Percentiles rank a stretch among this genome's conserved stretches.
Conservation (phyloP, 2,329 filamentous ascomycete genomes). For the Aphanoascus verrucosus region DNA sequence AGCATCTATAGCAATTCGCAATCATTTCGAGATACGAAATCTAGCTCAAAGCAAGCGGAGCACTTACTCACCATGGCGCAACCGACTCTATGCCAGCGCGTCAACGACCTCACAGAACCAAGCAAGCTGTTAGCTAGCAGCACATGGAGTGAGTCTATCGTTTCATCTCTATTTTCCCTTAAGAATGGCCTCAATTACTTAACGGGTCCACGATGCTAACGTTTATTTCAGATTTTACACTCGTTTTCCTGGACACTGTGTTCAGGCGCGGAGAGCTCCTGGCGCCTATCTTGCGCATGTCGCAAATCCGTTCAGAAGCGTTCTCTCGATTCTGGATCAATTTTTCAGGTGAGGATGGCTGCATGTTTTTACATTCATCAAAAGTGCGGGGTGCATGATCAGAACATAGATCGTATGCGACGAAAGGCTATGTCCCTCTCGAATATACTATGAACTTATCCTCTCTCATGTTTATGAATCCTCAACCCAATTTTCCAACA, state of each 20-base stretch:
- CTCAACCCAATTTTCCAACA: too few relatives aligned
- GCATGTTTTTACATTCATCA: neutral
- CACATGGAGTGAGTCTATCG: constrained; percentile 13
- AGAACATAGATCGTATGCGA: neutral
- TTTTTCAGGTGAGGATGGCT: constrained; percentile 24
- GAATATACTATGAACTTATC: neutral
- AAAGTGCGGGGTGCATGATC: neutral
- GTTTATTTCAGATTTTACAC: constrained; percentile 23
- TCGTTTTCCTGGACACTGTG: constrained; percentile 25
- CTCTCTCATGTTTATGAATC: too few relatives aligned
- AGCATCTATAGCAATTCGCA: too few relatives aligned
- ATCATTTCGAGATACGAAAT: too few relatives aligned
- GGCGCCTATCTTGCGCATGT: constrained; percentile 25
- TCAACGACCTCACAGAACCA: constrained; percentile 12
- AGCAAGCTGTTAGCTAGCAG: constrained; percentile 11
- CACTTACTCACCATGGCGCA: neutral
- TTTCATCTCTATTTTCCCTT: constrained; percentile 1
- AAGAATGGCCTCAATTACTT: neutral
- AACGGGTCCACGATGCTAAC: neutral
- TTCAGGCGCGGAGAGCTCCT: constrained; percentile 27
- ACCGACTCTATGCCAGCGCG: constrained; percentile 5
- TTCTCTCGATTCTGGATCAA: constrained; percentile 35
- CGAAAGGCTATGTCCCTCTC: neutral
- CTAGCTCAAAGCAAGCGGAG: neutral
- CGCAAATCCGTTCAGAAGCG: constrained; percentile 29